Evolutionary conservation across 192 early-diverging fungal species (phyloP).

Genomic region (Entomortierella lignicola): DNA sequence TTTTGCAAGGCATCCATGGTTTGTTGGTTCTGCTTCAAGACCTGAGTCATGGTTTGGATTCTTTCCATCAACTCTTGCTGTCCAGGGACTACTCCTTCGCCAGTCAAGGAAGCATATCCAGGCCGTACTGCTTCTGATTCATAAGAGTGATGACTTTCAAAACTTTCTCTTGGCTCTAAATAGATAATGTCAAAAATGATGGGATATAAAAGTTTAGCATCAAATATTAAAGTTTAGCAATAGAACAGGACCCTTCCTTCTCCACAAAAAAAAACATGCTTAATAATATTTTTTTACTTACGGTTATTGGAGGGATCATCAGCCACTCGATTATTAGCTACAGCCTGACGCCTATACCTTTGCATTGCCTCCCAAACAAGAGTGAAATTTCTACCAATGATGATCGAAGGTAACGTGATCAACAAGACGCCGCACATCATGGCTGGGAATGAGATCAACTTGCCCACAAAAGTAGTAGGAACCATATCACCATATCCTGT

Average conservation of each 20-base stretch:
- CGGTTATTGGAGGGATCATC: constrained; percentile 8
- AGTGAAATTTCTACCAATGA: constrained; percentile 86
- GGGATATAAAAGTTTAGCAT: too few species aligned
- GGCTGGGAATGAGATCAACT: constrained; percentile 81
- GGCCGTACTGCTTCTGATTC: constrained; percentile 31
- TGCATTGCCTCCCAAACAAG: constrained; percentile 84
- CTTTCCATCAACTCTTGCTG: constrained; percentile 50
- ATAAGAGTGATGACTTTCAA: constrained; percentile 57
- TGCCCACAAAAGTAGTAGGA: constrained; percentile 82
- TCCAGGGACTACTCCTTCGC: constrained; percentile 19
- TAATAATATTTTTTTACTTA: constrained; percentile 4
- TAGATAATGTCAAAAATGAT: background rate
- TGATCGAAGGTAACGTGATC: constrained; percentile 86
- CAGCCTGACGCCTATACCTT: constrained; percentile 46
- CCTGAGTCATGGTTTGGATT: constrained; percentile 49
- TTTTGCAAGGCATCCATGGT: constrained; percentile 53
- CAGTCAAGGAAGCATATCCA: constrained; percentile 40
- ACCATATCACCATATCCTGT: constrained; percentile 87
- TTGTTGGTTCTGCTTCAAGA: constrained; percentile 52
- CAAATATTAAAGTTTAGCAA: too few species aligned
- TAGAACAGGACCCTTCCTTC: too few species aligned
- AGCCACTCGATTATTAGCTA: constrained; percentile 29
- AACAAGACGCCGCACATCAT: constrained; percentile 86
- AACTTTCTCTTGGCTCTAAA: constrained; percentile 45
- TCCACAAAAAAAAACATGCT: background rate